Conservation (phyloP, 768 basidiomycete species). For the Multifurca ochricompacta region DNA sequence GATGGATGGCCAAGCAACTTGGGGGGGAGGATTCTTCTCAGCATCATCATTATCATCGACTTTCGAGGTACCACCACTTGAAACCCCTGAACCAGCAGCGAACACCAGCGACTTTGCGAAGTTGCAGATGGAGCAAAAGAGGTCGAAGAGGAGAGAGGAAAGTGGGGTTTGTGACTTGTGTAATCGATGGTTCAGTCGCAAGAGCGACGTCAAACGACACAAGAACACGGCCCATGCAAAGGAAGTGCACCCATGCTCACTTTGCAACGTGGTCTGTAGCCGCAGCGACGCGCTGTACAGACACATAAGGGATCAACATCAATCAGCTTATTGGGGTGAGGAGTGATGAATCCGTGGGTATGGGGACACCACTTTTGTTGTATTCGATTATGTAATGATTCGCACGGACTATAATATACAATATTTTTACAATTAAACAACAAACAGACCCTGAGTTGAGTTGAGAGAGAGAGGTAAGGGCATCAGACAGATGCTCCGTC, state of each 20-base stretch:
- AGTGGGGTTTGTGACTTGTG: constrained; percentile 1
- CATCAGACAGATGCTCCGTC: no score
- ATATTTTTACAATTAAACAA: no score
- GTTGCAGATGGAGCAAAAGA: not conserved
- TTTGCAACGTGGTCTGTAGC: not conserved
- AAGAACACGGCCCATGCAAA: not conserved
- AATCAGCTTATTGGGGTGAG: not conserved
- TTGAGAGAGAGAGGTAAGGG: no score
- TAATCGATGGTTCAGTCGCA: not conserved
- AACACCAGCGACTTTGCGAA: not conserved
- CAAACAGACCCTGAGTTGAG: no score
- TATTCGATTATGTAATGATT: no score
- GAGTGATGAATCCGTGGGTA: no score
- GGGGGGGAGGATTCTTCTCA: no score
- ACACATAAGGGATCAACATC: constrained; percentile 6
- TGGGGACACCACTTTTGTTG: no score
- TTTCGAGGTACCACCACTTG: not conserved
- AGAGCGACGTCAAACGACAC: constrained; percentile 12
- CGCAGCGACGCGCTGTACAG: constrained; percentile 6
- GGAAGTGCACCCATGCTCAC: not conserved
- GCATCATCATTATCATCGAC: no score
- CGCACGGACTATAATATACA: no score
- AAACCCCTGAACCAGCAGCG: not conserved
- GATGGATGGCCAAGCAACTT: not conserved
- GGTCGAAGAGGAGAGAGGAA: constrained; percentile 4